phyloP scores from a whole-genome alignment of 352 stramenopile genomes.

The Blastocystis sp. region DNA sequence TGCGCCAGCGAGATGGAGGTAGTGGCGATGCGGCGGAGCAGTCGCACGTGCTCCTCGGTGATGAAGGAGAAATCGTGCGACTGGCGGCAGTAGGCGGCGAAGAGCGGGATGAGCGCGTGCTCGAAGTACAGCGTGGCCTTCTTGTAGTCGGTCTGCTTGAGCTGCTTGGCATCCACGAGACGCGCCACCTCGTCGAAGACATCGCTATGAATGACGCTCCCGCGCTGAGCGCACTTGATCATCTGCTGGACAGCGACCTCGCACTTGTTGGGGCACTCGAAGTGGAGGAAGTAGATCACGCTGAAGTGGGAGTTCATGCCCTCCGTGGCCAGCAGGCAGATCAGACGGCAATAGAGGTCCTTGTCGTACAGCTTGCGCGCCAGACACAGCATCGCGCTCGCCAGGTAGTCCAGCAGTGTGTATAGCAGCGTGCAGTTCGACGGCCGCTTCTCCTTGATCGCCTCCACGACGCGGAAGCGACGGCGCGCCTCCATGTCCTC shows the following conservation, averaged over 20 bases:
- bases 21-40: background rate
- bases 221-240: background rate
- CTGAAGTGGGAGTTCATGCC: background rate
- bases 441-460: background rate
- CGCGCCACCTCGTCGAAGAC: background rate
- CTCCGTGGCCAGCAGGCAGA: background rate
- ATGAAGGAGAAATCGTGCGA: background rate
- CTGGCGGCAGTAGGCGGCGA: background rate
- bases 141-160: background rate
- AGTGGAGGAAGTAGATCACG: background rate
- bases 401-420: background rate
- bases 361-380: background rate
- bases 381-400: background rate
- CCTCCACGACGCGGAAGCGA: background rate
- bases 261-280: background rate
- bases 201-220: background rate
- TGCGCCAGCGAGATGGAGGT: background rate
- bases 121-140: background rate
- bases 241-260: background rate
- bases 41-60: background rate
- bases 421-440: background rate
- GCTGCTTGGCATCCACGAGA: background rate
- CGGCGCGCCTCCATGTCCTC: background rate
- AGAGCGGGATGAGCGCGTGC: background rate
- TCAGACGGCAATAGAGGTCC: background rate